Percentiles rank a stretch among this genome's conserved stretches.
Evolutionary conservation across 148 eudicot species (phyloP).

Genomic region (Amaranthus hypochondriacus): DNA sequence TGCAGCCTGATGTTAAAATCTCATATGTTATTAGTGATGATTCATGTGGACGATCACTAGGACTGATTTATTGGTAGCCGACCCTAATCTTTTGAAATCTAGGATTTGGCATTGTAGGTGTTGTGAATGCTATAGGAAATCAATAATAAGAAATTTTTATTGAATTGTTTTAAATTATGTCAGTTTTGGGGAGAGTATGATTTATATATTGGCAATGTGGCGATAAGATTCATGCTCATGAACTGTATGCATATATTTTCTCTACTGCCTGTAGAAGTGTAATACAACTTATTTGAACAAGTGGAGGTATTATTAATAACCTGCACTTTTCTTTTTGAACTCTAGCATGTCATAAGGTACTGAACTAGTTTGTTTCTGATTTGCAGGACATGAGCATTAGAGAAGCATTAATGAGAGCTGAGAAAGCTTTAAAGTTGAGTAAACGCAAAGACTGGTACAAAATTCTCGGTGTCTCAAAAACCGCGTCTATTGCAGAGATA

Average conservation of each 20-base stretch:
- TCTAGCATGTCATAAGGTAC: conserved; percentile 1
- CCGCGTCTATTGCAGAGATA: conserved; percentile 67
- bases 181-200: neutral
- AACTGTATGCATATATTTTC: neutral
- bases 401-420: conserved; percentile 66
- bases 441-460: conserved; percentile 98
- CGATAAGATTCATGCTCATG: neutral
- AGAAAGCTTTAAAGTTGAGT: conserved; percentile 79
- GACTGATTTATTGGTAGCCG: too few species aligned
- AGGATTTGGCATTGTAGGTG: too few species aligned
- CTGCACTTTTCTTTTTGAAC: neutral
- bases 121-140: too few species aligned
- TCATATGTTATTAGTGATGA: neutral
- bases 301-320: neutral
- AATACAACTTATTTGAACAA: neutral
- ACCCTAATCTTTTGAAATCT: too few species aligned
- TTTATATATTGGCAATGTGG: neutral
- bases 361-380: conserved; percentile 5
- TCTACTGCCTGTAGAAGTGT: neutral
- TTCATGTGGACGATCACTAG: too few species aligned
- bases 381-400: conserved; percentile 74
- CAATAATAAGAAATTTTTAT: too few species aligned
- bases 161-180: neutral
- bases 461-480: conserved; percentile 77
- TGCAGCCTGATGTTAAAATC: neutral